Evolutionary conservation across 73 alveolate genomes (phyloP), one percentile per base, ranked within the genome.

Genomic region (Paramecium bursaria): DNA sequence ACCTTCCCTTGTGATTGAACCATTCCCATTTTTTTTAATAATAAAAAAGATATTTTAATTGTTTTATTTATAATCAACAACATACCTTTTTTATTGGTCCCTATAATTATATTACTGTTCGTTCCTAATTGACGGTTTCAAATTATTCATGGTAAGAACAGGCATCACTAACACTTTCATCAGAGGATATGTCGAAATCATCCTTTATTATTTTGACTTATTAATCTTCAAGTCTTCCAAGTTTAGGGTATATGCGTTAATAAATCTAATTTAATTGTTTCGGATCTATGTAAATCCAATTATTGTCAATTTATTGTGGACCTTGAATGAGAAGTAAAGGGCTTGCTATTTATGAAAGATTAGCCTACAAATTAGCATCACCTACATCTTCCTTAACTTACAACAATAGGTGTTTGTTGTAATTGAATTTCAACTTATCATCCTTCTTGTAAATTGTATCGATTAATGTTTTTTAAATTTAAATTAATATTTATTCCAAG

Each of bases 101-200:
- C n/a, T n/a, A n/a, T n/a, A n/a, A n/a, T n/a, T n/a, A n/a, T n/a
- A n/a, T n/a, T n/a, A n/a, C n/a, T n/a, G n/a, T n/a, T n/a, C n/a
- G n/a, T n/a, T n/a, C n/a, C n/a, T n/a, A n/a, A n/a, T n/a, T n/a
- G n/a, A n/a, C n/a, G n/a, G n/a, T n/a, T n/a, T n/a, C n/a, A n/a
- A n/a, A n/a, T n/a, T n/a, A n/a, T n/a, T 57, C 76, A 27, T 57
- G 27, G 27, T 57, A 27, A 57, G 51, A 57, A 2, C 76, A 57
- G 33, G 33, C 76, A 13, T 67, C 82, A 9, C 60, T 39, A 13
- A 25, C 82, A 21, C 82, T 42, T 17, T 67, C 82, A 67, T 67
- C 82, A 1, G 60, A 67, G 2, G 82, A 67, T 10, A 67, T 67
- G 22, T 67, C 82, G 35, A 67, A 67, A 67, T 67, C 26, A 25